Evolutionary conservation across 257 asterid species (phyloP).

Genomic region (Mitragyna speciosa): DNA sequence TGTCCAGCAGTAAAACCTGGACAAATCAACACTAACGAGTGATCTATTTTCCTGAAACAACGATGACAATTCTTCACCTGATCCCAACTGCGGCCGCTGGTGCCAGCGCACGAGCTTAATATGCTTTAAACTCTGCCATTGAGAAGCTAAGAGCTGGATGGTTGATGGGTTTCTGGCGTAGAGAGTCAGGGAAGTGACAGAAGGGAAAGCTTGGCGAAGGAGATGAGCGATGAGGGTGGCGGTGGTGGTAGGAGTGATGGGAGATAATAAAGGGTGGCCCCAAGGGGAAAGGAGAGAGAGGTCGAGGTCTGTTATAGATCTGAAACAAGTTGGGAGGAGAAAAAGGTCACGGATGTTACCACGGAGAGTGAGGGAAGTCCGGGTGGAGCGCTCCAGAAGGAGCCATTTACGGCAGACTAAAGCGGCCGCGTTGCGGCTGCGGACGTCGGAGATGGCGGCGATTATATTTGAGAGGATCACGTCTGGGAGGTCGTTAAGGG

Average conservation of each 20-base stretch:
- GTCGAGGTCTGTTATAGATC: slow-evolving; percentile 62
- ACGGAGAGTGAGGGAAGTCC: slow-evolving; percentile 73
- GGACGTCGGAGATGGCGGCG: slow-evolving; percentile 65
- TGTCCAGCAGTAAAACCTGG: slow-evolving; percentile 84
- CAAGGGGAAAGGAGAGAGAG: slow-evolving; percentile 84
- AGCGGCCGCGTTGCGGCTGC: slow-evolving; percentile 77
- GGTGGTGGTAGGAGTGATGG: slow-evolving; percentile 33
- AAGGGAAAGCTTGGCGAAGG: slow-evolving; percentile 68
- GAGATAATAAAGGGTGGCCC: slow-evolving; percentile 71
- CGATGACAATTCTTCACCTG: slow-evolving; percentile 66
- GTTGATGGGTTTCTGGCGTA: slow-evolving; percentile 56
- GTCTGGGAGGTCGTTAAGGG: slow-evolving; percentile 70
- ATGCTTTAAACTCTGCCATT: slow-evolving; percentile 47
- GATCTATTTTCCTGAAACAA: slow-evolving; percentile 33
- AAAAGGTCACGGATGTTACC: slow-evolving; percentile 73
- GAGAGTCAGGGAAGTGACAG: slow-evolving; percentile 49
- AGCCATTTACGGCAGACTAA: slow-evolving; percentile 72
- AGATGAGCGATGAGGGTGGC: slow-evolving; percentile 52
- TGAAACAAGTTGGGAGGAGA: slow-evolving; percentile 66
- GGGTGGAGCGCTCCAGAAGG: slow-evolving; percentile 66
- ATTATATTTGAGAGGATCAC: slow-evolving; percentile 65
- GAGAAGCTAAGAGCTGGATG: slow-evolving; percentile 45
- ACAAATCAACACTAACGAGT: slow-evolving; percentile 52
- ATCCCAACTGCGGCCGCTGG: slow-evolving; percentile 65
- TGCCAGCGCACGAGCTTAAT: slow-evolving; percentile 90